Evolutionary conservation across 2,329 filamentous ascomycete genomes (phyloP), one percentile per base, ranked within the genome.

Genomic region (Xylariaceae sp.): DNA sequence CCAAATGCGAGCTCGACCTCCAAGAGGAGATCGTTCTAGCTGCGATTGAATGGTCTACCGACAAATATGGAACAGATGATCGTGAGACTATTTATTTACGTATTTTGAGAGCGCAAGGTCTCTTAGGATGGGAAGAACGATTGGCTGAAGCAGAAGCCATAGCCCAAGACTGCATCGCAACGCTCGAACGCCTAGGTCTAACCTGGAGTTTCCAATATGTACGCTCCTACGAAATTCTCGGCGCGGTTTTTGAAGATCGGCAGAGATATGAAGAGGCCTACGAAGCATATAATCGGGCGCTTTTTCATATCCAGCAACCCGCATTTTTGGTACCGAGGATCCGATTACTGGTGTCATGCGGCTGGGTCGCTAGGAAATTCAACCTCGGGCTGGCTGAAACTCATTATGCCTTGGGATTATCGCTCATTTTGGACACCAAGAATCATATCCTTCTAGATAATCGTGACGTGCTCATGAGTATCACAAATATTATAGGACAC

Each of bases 201-300:
- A 14, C 7, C 21, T 16, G 19, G 19, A 7, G 1, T 32, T 7
- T 3, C 14, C 6, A 14, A 7, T 3, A 37, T 37, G 6, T 37
- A 37, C 4, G 23, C 40, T 47, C 23, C 10, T 21, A 51, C 29
- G 26, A 45, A 40, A 12, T 6, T 6, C 26, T 56, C 19, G 53
- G 53, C 5, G 7, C 32, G 14, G 12, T 56, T 9, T 44, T 52
- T 1, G 6, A 40, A 1, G 1, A 19, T 5, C 44, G 52, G 10
- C 20, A n/a, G n/a, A 32, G 26, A 41, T 46, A 48, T 14, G 48
- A 56, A 5, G 54, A 56, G 45, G 49, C 54, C 20, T 56, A 52
- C n/a, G 44, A 48, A 48, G 44, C 41, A n/a, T 45, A 41, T 19
- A 56, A 46, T 21, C 12, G 3, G 6, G 49, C 29, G 5, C 49